These are phyloP conservation scores for Ceriops zippeliana DNA, from an alignment of 345 rosid genomes.

Conservation along the genomic window DNA sequence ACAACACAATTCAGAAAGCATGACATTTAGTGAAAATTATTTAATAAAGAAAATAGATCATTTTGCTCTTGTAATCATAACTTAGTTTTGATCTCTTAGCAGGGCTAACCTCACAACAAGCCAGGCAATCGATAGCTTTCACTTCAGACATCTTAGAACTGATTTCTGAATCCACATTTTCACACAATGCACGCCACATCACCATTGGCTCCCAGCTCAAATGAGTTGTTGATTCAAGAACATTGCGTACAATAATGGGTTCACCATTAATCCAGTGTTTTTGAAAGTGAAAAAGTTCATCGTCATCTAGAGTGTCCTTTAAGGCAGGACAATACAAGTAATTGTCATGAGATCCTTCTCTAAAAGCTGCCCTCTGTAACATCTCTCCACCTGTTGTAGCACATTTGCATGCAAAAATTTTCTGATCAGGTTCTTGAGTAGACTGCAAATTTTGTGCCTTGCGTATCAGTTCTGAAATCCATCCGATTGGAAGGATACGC, in stretches of 20 bases:
- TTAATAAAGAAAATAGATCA: background rate
- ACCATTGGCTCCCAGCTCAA: conserved; percentile 99
- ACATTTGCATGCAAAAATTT: conserved; percentile 16
- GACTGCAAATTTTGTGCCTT: conserved; percentile 39
- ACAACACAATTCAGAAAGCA: too few relatives aligned
- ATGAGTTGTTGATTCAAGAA: conserved; percentile 50
- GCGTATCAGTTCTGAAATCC: conserved; percentile 48
- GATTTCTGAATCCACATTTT: conserved; percentile 35
- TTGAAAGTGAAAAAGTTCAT: conserved; percentile 50
- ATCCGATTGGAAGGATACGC: conserved; percentile 43
- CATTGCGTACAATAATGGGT: conserved; percentile 63
- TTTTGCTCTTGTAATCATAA: background rate
- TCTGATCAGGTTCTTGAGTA: conserved; percentile 14
- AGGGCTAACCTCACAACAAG: conserved; percentile 55
- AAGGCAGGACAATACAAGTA: conserved; percentile 54
- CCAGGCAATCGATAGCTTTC: conserved; percentile 75
- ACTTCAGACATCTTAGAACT: conserved; percentile 57
- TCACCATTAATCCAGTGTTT: conserved; percentile 78
- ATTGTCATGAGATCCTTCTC: conserved; percentile 56
- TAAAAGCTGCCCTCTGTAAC: conserved; percentile 50
- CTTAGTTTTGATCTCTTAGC: background rate
- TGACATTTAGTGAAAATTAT: too few relatives aligned
- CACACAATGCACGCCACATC: conserved; percentile 87
- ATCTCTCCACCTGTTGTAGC: conserved; percentile 19
- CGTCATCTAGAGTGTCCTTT: conserved; percentile 31